Conservation (phyloP, 768 basidiomycete species). For the Suillus sp. region DNA sequence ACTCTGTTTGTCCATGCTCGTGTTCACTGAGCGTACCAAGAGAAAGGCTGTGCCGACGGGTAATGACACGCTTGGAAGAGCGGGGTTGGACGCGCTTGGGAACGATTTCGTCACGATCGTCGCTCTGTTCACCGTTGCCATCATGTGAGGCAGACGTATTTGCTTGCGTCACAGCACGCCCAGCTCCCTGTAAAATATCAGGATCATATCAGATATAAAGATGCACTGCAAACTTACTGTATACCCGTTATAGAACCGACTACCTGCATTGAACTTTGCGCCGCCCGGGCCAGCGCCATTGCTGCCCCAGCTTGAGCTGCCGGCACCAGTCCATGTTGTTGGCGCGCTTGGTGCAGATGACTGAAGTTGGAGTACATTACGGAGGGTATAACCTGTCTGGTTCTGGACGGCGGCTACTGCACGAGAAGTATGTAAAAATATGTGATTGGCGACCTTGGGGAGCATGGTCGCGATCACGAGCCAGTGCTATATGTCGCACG, state of each 20-base stretch:
- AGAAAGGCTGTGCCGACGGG: constrained; percentile 64
- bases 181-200: constrained; percentile 52
- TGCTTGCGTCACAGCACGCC: constrained; percentile 73
- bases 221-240: constrained; percentile 46
- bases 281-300: constrained; percentile 70
- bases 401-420: constrained; percentile 77
- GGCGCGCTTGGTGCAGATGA: constrained; percentile 47
- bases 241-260: constrained; percentile 70
- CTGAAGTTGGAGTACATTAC: constrained; percentile 77
- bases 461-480: constrained; percentile 52
- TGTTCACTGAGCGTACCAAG: constrained; percentile 42
- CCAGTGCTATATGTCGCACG: constrained; percentile 7
- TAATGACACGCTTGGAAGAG: constrained; percentile 44
- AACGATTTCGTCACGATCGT: constrained; percentile 59
- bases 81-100: constrained; percentile 34
- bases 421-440: constrained; percentile 74
- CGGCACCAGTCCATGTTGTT: constrained; percentile 42
- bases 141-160: constrained; percentile 62
- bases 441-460: constrained; percentile 80
- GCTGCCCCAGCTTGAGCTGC: constrained; percentile 53
- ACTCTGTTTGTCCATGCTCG: constrained; percentile 39
- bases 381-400: constrained; percentile 63
- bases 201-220: constrained; percentile 8
- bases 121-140: constrained; percentile 44
- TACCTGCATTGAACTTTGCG: constrained; percentile 70